These are phyloP conservation scores for Epichloe glyceriae DNA, from an alignment of 2,329 filamentous ascomycete genomes.

Conservation along the genomic window DNA sequence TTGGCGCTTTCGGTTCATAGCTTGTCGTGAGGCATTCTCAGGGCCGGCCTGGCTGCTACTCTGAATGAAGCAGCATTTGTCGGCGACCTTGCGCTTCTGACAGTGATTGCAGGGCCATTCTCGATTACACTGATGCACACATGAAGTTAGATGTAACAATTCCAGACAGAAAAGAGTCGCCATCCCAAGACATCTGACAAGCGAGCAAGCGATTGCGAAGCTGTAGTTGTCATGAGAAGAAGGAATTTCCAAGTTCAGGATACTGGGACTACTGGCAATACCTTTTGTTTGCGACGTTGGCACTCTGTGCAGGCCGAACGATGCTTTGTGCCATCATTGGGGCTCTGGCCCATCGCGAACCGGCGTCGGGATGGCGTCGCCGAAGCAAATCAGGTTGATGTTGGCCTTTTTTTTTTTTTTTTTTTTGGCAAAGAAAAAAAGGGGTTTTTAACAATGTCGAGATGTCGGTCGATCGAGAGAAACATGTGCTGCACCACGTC, in stretches of 20 bases:
- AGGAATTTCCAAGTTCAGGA: not conserved
- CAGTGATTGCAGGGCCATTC: constrained; percentile 28
- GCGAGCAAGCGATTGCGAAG: not conserved
- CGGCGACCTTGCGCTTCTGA: constrained; percentile 25
- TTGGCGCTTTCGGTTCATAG: constrained; percentile 13
- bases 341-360: constrained; percentile 7
- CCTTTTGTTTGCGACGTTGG: constrained; percentile 26
- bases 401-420: not conserved
- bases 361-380: not conserved
- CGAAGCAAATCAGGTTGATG: not conserved
- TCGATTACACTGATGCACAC: constrained; percentile 21
- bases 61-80: constrained; percentile 22
- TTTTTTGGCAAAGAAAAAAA: not conserved
- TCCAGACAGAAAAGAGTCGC: not conserved
- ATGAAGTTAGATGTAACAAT: not conserved
- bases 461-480: not conserved
- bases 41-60: constrained; percentile 7
- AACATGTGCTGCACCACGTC: not conserved
- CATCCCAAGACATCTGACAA: not conserved
- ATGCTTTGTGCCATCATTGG: constrained; percentile 7
- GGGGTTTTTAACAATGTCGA: not conserved
- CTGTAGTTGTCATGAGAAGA: not conserved
- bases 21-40: constrained; percentile 12
- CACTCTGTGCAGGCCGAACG: constrained; percentile 31
- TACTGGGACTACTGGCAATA: constrained; percentile 4